Evolutionary conservation across 257 asterid species (phyloP).

Genomic region (Penstemon newberryi): DNA sequence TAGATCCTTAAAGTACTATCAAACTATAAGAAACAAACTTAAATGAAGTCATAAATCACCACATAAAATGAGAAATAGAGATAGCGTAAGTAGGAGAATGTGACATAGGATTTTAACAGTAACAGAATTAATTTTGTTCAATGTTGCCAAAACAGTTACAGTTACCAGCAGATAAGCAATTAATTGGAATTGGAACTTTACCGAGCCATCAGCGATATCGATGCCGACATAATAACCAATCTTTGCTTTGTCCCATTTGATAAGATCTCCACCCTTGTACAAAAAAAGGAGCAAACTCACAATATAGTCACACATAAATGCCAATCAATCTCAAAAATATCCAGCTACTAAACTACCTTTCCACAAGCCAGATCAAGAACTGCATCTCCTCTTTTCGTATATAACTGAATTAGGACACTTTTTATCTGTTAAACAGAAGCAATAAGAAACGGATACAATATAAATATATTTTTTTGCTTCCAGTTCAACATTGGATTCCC

Average conservation of each 20-base stretch:
- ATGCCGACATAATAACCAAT: constrained; percentile 91
- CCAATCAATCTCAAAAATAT: constrained; percentile 10
- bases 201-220: constrained; percentile 98
- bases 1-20: background rate
- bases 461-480: background rate
- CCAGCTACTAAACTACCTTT: constrained; percentile 53
- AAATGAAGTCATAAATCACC: background rate
- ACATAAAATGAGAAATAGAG: background rate
- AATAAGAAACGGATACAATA: constrained; percentile 1
- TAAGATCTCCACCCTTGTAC: constrained; percentile 92
- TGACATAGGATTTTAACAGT: background rate
- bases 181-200: constrained; percentile 34
- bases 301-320: constrained; percentile 2
- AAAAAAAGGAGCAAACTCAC: constrained; percentile 22
- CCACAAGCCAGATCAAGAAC: constrained; percentile 99
- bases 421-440: constrained; percentile 59
- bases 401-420: constrained; percentile 91
- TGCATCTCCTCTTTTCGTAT: constrained; percentile 77
- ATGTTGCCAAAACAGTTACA: background rate
- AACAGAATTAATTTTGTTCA: background rate
- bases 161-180: background rate
- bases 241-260: constrained; percentile 98
- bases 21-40: too few relatives aligned
- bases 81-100: background rate
- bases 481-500: constrained; percentile 10